Base-by-base conservation (phyloP, 2,329 filamentous ascomycete species). In the Fonsecaea erecta region DNA sequence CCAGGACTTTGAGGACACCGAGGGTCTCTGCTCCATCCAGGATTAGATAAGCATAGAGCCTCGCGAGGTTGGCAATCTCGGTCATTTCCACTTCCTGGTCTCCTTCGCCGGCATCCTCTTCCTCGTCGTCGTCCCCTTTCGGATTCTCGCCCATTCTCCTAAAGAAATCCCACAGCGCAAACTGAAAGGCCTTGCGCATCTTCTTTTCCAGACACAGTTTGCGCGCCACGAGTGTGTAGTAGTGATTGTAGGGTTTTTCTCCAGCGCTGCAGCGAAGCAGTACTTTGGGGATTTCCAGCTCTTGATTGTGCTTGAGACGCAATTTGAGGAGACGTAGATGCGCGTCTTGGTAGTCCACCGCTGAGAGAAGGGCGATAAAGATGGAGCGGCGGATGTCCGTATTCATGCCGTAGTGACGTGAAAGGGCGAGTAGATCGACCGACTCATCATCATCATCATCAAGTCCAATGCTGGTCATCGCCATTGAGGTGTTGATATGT, bases 351-450 rank as follows among this genome's bases (percentile, higher is more conserved):
- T 86, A 92, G 74, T 97, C 92, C 9, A 85, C 86, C 0, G 92
- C 91, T 11, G 91, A 93, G 83, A 97, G 90, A 65, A 99, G 88
- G 3, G 93, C 89, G 35, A 96, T 86, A 77, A 99, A 99, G 65
- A 99, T 96, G n/a, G 92, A 91, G 60, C 92, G 87, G 52, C 93
- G 89, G 21, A 95, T 85, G 64, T 92, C 88, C 0, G 92, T 96
- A 75, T 92, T 95, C 86, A 97, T 92, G 21, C 92, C 88, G 70
- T 96, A 90, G 52, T 90, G 86, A 63, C 86, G 86, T 14, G 93
- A 92, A n/a, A 96, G 86, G 66, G 88, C 85, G 18, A 82, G 80
- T 9, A 93, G 85, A 72, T 96, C 90, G 1, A 90, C 78, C 54
- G n/a, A n/a, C n/a, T n/a, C n/a, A n/a, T 81, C 75, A 2, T 74